A percentile compares a stretch with the other conserved stretches of the same genome.
Conservation (phyloP, 2,329 filamentous ascomycete genomes). For the Fusarium tanahbumbuense region DNA sequence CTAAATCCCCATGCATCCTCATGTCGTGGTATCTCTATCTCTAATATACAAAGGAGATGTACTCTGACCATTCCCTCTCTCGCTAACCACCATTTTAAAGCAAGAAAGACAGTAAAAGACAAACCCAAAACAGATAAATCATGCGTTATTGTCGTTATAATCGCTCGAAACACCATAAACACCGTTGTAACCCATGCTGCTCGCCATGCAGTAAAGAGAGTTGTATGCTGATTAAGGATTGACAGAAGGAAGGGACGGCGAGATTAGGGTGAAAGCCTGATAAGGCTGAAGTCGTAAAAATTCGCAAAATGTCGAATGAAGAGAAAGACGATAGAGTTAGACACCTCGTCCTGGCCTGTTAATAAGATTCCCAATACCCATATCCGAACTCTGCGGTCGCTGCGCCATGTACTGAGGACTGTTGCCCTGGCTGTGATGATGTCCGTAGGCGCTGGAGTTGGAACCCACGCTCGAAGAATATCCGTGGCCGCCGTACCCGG, state of each 20-base stretch:
- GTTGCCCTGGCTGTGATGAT: slow-evolving; percentile 50
- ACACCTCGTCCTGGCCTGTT: slow-evolving; percentile 58
- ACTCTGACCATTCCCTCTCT: slow-evolving; percentile 11
- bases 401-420: slow-evolving; percentile 61
- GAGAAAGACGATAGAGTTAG: background rate
- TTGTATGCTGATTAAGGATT: slow-evolving; percentile 23
- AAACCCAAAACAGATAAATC: slow-evolving; percentile 15
- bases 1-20: slow-evolving; percentile 30
- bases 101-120: slow-evolving; percentile 31
- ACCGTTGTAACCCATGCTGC: slow-evolving; percentile 29
- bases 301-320: background rate
- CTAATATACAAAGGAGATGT: slow-evolving; percentile 46
- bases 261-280: slow-evolving; percentile 1
- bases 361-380: slow-evolving; percentile 71
- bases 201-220: slow-evolving; percentile 39
- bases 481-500: slow-evolving; percentile 52
- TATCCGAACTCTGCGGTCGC: slow-evolving; percentile 67
- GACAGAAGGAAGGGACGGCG: slow-evolving; percentile 42
- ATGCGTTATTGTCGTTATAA: slow-evolving; percentile 42
- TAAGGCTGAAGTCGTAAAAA: background rate
- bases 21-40: slow-evolving; percentile 46
- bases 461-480: slow-evolving; percentile 68
- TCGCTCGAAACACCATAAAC: slow-evolving; percentile 35
- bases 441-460: slow-evolving; percentile 52
- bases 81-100: slow-evolving; percentile 37